These are phyloP conservation scores for Pseudopyricularia javanii DNA, from an alignment of 2,329 filamentous ascomycete genomes.

Conservation along the genomic window DNA sequence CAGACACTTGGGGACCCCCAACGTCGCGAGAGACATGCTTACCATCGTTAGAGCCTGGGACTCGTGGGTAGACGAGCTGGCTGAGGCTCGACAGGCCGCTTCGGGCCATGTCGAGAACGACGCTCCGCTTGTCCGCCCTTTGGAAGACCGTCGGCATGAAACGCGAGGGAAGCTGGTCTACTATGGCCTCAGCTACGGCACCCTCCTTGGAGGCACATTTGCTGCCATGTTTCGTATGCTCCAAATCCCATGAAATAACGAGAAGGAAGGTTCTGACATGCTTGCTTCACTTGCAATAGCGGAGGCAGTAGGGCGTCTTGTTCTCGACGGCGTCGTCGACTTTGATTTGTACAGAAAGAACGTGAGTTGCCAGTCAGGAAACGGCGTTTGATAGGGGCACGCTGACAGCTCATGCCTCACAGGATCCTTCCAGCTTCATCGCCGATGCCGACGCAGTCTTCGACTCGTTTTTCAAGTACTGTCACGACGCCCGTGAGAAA, in stretches of 20 bases:
- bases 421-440: not conserved
- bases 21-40: conserved; percentile 26
- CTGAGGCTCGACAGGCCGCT: not conserved
- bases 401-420: not conserved
- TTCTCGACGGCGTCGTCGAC: conserved; percentile 18
- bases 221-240: conserved; percentile 23
- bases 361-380: conserved; percentile 3
- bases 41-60: conserved; percentile 27
- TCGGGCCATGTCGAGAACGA: not conserved
- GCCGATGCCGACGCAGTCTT: conserved; percentile 24
- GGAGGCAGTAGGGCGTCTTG: conserved; percentile 19
- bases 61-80: conserved; percentile 11
- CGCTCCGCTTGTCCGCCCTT: conserved; percentile 4
- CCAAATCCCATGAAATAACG: not conserved
- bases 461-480: conserved; percentile 31
- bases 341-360: conserved; percentile 20
- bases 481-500: conserved; percentile 25
- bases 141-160: not conserved
- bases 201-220: conserved; percentile 37
- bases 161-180: conserved; percentile 24
- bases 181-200: conserved; percentile 45
- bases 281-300: not conserved
- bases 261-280: not conserved
- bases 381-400: not conserved
- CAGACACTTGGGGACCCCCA: conserved; percentile 17